Conservation (phyloP, 192 early-diverging fungal genomes). For the Coemansia sp. region DNA sequence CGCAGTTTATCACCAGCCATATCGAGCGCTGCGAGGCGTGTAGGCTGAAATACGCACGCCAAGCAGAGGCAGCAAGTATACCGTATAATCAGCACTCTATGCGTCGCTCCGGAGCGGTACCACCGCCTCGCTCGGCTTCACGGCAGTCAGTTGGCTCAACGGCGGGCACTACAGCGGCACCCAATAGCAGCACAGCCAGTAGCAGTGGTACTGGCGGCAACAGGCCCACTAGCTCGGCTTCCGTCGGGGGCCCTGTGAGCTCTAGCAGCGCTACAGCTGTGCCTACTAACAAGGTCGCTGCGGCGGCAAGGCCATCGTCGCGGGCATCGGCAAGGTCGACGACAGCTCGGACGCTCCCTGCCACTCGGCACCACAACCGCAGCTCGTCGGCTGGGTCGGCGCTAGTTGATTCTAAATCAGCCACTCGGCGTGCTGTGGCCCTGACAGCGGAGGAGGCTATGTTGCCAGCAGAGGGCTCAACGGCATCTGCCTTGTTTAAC, state of each 20-base stretch:
- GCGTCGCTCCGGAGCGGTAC: constrained; percentile 27
- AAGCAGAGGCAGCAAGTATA: constrained; percentile 44
- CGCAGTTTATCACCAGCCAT: constrained; percentile 54
- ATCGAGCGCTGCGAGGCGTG: constrained; percentile 55
- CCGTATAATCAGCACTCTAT: constrained; percentile 29
- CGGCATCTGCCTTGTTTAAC: background rate
- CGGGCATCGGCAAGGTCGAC: constrained; percentile 37
- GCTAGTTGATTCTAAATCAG: constrained; percentile 21
- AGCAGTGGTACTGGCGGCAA: constrained; percentile 1
- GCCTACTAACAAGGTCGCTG: background rate
- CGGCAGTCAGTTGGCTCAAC: constrained; percentile 31
- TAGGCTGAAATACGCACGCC: constrained; percentile 50
- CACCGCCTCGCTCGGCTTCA: constrained; percentile 28
- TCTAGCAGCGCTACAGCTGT: background rate
- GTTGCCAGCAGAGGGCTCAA: background rate
- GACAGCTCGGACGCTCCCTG: constrained; percentile 12
- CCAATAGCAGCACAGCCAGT: background rate
- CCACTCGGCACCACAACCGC: constrained; percentile 25
- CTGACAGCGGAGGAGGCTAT: constrained; percentile 21
- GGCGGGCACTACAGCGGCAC: background rate
- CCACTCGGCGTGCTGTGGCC: constrained; percentile 24
- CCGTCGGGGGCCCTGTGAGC: constrained; percentile 19
- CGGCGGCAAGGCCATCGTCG: constrained; percentile 39
- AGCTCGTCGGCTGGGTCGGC: constrained; percentile 48
- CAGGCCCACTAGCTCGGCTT: constrained; percentile 33